phyloP scores from a whole-genome alignment of 2,329 filamentous ascomycete species.

The Penicillium sp. region DNA sequence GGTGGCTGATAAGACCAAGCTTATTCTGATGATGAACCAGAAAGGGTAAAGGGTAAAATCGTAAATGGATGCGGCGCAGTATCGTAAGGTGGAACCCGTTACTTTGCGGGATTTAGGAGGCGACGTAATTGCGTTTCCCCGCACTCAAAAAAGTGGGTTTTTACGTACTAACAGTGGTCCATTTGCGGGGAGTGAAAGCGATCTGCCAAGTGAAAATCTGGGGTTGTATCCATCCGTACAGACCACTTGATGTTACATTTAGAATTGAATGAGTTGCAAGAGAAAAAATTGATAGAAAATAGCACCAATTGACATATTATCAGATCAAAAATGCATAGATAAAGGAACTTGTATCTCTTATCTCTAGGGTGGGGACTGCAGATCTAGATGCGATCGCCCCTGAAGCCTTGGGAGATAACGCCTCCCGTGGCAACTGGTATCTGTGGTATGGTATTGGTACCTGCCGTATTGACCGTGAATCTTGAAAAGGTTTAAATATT shows the following conservation, averaged over 20 bases:
- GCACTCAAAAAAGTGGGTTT: constrained; percentile 15
- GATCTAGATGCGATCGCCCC: neutral
- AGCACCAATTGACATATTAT: neutral
- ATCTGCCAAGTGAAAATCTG: constrained; percentile 7
- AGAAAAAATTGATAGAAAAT: neutral
- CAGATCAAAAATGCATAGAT: neutral
- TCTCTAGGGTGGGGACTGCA: neutral
- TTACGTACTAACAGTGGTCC: constrained; percentile 1
- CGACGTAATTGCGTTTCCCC: constrained; percentile 10
- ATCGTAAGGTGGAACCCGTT: constrained; percentile 6
- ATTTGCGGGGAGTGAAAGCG: constrained; percentile 10
- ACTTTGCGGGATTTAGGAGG: constrained; percentile 8
- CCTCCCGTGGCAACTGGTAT: neutral
- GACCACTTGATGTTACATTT: neutral
- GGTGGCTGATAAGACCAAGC: neutral
- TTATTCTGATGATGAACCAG: neutral
- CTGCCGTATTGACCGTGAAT: neutral
- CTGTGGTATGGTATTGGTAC: neutral
- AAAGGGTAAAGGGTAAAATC: neutral
- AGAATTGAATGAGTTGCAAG: neutral
- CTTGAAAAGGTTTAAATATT: neutral
- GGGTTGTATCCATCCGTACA: neutral
- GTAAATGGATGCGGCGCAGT: neutral
- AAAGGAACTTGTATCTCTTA: neutral
- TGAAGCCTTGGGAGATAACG: neutral